A percentile compares a stretch with the other conserved stretches of the same genome.
Conservation (phyloP, 1,139 yeast species). For the Neolecta irregularis region DNA sequence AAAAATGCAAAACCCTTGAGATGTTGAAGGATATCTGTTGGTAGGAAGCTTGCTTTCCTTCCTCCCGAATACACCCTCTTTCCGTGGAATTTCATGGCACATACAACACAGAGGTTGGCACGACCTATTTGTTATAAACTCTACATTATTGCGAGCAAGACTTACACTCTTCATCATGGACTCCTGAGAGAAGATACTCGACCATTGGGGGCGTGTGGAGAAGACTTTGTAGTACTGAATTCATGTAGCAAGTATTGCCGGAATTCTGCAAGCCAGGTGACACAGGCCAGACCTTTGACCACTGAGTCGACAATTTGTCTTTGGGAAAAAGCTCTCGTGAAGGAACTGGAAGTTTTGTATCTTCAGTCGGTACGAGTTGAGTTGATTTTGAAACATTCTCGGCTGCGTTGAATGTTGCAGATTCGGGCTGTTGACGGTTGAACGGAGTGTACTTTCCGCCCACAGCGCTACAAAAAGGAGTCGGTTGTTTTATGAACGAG, state of each 20-base stretch:
- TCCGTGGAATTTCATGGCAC: constrained; percentile 10
- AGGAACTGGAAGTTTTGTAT: no score
- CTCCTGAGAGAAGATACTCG: constrained; percentile 59
- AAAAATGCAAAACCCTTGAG: no score
- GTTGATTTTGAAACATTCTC: no score
- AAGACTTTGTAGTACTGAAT: constrained; percentile 82
- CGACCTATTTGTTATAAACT: constrained; percentile 5
- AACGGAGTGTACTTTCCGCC: neutral
- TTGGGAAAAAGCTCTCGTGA: constrained; percentile 13
- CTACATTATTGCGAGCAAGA: neutral
- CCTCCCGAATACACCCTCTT: no score
- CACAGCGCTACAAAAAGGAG: no score
- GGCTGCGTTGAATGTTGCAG: no score
- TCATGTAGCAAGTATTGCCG: constrained; percentile 94
- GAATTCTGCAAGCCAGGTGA: constrained; percentile 77
- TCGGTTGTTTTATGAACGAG: no score
- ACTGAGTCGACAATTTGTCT: constrained; percentile 41
- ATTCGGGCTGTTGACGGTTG: neutral
- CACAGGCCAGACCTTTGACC: constrained; percentile 24
- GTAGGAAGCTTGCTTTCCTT: no score
- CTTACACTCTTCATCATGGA: constrained; percentile 16
- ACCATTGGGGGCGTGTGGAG: constrained; percentile 83
- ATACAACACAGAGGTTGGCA: constrained; percentile 12
- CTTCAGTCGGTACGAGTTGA: no score
- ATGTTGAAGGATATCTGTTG: no score